phyloP scores from a whole-genome alignment of 345 rosid species.

The Arabidopsis arenosa region DNA sequence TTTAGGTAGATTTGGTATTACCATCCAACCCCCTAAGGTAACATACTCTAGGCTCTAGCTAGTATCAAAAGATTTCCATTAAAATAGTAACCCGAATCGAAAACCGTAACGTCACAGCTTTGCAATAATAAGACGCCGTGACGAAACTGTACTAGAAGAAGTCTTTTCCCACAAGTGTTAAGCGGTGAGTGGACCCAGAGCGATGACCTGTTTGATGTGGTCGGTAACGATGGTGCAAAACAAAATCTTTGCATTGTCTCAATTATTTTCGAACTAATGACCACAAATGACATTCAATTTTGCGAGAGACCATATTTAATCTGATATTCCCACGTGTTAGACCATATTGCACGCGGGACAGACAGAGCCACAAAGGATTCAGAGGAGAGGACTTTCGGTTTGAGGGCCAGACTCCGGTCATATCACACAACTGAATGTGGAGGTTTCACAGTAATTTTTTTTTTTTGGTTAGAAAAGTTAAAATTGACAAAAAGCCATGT shows the following conservation, averaged over 20 bases:
- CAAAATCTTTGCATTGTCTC: constrained; percentile 25
- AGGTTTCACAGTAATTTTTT: background rate
- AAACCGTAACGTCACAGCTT: constrained; percentile 18
- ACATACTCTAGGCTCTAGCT: background rate
- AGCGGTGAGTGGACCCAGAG: background rate
- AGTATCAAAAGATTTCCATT: background rate
- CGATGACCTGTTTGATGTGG: constrained; percentile 12
- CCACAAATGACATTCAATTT: background rate
- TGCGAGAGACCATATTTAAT: background rate
- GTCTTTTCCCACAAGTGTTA: background rate
- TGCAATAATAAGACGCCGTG: constrained; percentile 11
- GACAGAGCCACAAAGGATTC: background rate
- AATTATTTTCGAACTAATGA: constrained; percentile 10
- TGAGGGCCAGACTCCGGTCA: background rate
- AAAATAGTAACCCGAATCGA: background rate
- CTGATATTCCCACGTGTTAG: constrained; percentile 2
- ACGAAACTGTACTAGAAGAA: background rate
- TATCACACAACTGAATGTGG: constrained; percentile 1
- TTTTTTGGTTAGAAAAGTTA: background rate
- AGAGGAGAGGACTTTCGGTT: constrained; percentile 23
- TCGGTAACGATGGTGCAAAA: constrained; percentile 28
- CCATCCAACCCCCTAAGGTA: constrained; percentile 10
- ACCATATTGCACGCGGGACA: constrained; percentile 21
- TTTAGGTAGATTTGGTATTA: constrained; percentile 11
- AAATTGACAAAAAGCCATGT: constrained; percentile 8